A percentile compares a stretch with the other conserved stretches of the same genome.
phyloP scores from a whole-genome alignment of 2,329 filamentous ascomycete genomes.

The Ilyonectria sp. region DNA sequence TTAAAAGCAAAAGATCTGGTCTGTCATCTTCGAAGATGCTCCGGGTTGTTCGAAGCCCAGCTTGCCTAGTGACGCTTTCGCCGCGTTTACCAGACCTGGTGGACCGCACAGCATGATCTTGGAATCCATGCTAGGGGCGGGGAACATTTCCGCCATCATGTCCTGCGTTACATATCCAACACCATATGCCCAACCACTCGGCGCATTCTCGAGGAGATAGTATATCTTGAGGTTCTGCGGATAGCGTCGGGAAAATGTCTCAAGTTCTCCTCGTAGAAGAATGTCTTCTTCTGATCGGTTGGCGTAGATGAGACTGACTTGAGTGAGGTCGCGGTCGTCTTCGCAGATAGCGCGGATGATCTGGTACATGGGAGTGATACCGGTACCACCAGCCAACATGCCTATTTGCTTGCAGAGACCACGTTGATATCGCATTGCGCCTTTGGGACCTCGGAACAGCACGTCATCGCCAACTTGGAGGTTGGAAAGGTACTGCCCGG shows the following conservation, averaged over 20 bases:
- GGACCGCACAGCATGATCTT: slow-evolving; percentile 74
- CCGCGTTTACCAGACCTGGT: slow-evolving; percentile 71
- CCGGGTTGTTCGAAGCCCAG: slow-evolving; percentile 68
- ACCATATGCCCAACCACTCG: slow-evolving; percentile 63
- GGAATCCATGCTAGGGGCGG: slow-evolving; percentile 59
- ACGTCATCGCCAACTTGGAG: slow-evolving; percentile 65
- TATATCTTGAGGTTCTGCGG: slow-evolving; percentile 69
- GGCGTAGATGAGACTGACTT: slow-evolving; percentile 71
- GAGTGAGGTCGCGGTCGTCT: slow-evolving; percentile 70
- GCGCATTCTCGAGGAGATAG: slow-evolving; percentile 68
- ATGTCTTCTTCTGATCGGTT: slow-evolving; percentile 74
- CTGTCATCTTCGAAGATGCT: slow-evolving; percentile 64
- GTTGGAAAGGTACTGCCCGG: slow-evolving; percentile 62
- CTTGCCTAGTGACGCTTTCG: slow-evolving; percentile 64
- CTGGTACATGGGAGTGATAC: slow-evolving; percentile 60
- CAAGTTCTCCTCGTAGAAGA: slow-evolving; percentile 69
- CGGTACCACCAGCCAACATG: slow-evolving; percentile 67
- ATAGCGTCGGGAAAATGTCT: slow-evolving; percentile 65
- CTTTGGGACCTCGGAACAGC: slow-evolving; percentile 69
- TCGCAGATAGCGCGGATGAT: slow-evolving; percentile 76
- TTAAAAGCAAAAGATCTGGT: slow-evolving; percentile 71
- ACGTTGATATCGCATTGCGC: slow-evolving; percentile 66
- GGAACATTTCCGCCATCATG: slow-evolving; percentile 64
- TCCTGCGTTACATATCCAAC: slow-evolving; percentile 67
- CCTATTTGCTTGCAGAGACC: slow-evolving; percentile 62